phyloP scores from a whole-genome alignment of 2,329 filamentous ascomycete genomes.

The Ophiocordyceps camponoti-leonardi region DNA sequence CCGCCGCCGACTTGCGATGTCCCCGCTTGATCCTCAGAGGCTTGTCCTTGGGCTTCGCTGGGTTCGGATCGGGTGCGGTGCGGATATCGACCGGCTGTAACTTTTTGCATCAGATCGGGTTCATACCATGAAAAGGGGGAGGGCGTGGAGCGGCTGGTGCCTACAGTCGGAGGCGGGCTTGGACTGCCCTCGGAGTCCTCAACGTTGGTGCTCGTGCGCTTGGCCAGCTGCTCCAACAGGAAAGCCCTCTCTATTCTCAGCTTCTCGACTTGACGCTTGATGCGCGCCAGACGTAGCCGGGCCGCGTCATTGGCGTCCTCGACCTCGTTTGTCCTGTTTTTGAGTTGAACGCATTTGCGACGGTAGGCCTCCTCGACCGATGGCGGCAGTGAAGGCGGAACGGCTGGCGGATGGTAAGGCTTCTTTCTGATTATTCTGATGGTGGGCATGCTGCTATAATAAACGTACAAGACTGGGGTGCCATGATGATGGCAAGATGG shows the following conservation, averaged over 20 bases:
- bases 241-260: slow-evolving; percentile 74
- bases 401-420: slow-evolving; percentile 23
- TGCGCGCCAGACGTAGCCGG: slow-evolving; percentile 58
- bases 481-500: slow-evolving; percentile 7
- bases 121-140: slow-evolving; percentile 4
- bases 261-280: slow-evolving; percentile 79
- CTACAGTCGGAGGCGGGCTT: slow-evolving; percentile 62
- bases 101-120: slow-evolving; percentile 11
- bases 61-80: slow-evolving; percentile 17
- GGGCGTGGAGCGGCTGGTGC: slow-evolving; percentile 11
- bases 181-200: slow-evolving; percentile 67
- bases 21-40: slow-evolving; percentile 58
- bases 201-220: slow-evolving; percentile 56
- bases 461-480: slow-evolving; percentile 12
- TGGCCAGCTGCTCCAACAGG: slow-evolving; percentile 53
- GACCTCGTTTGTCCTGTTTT: slow-evolving; percentile 79
- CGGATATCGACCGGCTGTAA: slow-evolving; percentile 14
- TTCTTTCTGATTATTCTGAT: slow-evolving; percentile 16
- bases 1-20: slow-evolving; percentile 42
- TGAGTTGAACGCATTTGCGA: slow-evolving; percentile 88
- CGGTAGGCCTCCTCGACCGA: slow-evolving; percentile 94
- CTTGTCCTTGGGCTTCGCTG: slow-evolving; percentile 55
- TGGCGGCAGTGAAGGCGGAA: slow-evolving; percentile 53
- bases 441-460: slow-evolving; percentile 11
- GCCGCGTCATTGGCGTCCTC: slow-evolving; percentile 81